Evolutionary conservation across 257 asterid species (phyloP), one percentile per base, ranked within the genome.

Genomic region (Sherardia arvensis): DNA sequence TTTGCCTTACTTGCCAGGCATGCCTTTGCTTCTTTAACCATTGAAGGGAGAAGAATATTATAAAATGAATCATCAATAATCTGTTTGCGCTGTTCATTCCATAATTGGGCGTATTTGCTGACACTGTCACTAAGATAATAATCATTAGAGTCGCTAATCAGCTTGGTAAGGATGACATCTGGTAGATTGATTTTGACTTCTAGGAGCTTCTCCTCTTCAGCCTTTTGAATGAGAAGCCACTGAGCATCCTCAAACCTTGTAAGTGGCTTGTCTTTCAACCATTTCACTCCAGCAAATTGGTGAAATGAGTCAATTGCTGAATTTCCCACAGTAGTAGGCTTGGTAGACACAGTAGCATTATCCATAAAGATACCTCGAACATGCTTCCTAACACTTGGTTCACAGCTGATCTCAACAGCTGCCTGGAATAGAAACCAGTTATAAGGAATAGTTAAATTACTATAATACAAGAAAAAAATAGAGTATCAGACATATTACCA

Each of bases 151-250:
- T 89, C 97, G 45, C 82, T 81, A 23, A 83, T 80, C 74, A 93
- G 77, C 86, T 84, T 84, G 34, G 85, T 80, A 61, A 93, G 95
- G 71, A 77, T 78, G 15, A 62, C 67, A 68, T 77, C 94, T 7
- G 94, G 97, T 62, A 93, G 84, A 83, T 85, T 84, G 68, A 93
- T 81, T 45, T 85, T 77, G 67, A 93, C 97, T 78, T 85, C 82
- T 62, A 93, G 80, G 63, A 93, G 97, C 69, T 93, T 93, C 84
- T 93, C 97, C 78, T 84, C 94, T 78, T 90, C 99, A 74, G 96
- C 99, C 74, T 85, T 93, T 71, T 93, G 95, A 75, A 93, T 90
- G 55, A 84, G 87, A 81, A 93, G 94, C 99, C 99, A 93, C 63
- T 87, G 95, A 4, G 92, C 91, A 72, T 93, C 96, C 68, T 84